Evolutionary conservation across 352 stramenopile genomes (phyloP), one percentile per base, ranked within the genome.

Genomic region (Thraustochytrium sp.): DNA sequence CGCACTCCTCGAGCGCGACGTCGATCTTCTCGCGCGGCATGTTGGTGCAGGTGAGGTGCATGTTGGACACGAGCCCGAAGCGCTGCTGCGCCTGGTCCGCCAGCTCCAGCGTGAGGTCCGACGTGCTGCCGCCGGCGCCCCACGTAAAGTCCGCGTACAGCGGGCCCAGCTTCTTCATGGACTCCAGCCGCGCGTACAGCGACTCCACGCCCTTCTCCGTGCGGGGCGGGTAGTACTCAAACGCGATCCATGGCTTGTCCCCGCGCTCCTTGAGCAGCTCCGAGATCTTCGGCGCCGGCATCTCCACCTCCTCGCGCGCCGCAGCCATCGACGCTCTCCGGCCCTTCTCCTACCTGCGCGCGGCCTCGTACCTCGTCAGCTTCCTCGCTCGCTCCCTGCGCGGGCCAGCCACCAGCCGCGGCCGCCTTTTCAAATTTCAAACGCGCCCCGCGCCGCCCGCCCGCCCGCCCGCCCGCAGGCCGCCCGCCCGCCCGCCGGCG

Each of bases 121-220:
- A 93, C 38, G 94, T 98, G 77, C 90, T 97, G 76, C 97, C 97
- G 73, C 96, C 96, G 64, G 97, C 97, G 82, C 96, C 96, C 97
- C 97, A 99, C 48, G 97, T 99, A 90, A 99, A 97, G 87, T 99
- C 96, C 29, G 94, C 97, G 88, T 98, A 99, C 8, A 99, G 90
- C 56, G 96, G 96, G 84, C 96, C 59, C 26, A 72, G 59, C 59
- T 72, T 31, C 74, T 90, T 89, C 95, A 99, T 98, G 74, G 94
- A 91, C 73, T 97, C 94, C 90, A 99, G 97, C 56, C 96, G 93
- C 82, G 94, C 93, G 86, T 98, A 95, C 55, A 99, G 91, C 87
- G 98, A 99, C 87, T 98, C 93, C 29, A 99, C 92, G 61, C 95
- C 96, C 13, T 94, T 92, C 46, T 96, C 90, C 23, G 96, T 99